Evolutionary conservation across 2,329 filamentous ascomycete genomes (phyloP), one percentile per base, ranked within the genome.

Genomic region (Neocucurbitaria cava): DNA sequence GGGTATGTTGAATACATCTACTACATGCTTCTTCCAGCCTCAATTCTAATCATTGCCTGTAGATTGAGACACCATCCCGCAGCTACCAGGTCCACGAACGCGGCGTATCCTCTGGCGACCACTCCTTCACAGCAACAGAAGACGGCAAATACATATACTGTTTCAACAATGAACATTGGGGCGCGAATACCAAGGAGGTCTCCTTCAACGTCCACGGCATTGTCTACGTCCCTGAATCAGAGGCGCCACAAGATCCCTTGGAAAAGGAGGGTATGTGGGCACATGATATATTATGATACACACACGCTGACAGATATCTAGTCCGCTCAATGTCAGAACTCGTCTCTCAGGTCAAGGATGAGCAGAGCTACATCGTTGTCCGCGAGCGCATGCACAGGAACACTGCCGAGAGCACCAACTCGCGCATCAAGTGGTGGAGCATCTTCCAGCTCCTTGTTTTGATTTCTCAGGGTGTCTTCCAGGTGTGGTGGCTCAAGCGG

Each of bases 181-280:
- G 91, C 54, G 92, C 93, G 54, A 92, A 92, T 77, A 96, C 87
- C 75, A 99, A 99, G 81, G 95, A 99, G 78, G 94, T 99, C 49
- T 96, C 92, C 52, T 99, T 99, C 87, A 99, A 99, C 77, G 95
- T 99, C 47, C 95, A 99, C 79, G 95, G 95, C 68, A 92, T 99
- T 64, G 94, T 99, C 74, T 99, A 98, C 79, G 92, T 99, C 46
- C 90, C 91, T 51, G 95, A 98, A 78, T 83, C 85, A 56, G 94
- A 98, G 69, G 84, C 89, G 56, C 86, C 90, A 24, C 85, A 89
- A 67, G 94, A 98, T 73, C 95, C 95, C 18, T 82, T 99, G 64
- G 95, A 99, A 77, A 84, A 85, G 61, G 95, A 98, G 87, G 89
- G 91, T 94, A 83, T 59, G 82, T 74, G 31, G 15, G 44, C 10